Conservation (phyloP, 140 eudicot genomes). For the Erigeron philadelphicus region DNA sequence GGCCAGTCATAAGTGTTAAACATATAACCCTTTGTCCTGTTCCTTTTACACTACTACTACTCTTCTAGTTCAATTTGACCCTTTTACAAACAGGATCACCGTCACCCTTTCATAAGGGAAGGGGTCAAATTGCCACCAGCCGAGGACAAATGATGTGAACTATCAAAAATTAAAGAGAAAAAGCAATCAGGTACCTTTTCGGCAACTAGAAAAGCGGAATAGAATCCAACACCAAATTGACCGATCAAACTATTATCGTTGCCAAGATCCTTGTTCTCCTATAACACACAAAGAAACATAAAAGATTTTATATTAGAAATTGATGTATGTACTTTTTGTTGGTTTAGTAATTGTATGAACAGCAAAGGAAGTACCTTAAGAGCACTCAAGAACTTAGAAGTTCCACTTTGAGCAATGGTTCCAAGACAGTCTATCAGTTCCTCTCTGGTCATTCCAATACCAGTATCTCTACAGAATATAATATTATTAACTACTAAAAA, state of each 20-base stretch:
- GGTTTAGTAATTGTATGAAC: not conserved
- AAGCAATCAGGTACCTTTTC: constrained; percentile 49
- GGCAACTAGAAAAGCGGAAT: constrained; percentile 94
- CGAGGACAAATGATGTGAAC: not conserved
- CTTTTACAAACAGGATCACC: not conserved
- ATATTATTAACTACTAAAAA: not conserved
- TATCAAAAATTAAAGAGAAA: not conserved
- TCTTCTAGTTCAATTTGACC: not conserved
- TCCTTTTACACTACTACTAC: not conserved
- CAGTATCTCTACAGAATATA: constrained; percentile 61
- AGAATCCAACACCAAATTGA: constrained; percentile 98
- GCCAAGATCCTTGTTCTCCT: constrained; percentile 93
- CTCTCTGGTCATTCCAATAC: constrained; percentile 94
- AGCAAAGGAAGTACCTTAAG: constrained; percentile 49
- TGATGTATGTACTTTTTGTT: not conserved
- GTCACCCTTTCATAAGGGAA: not conserved
- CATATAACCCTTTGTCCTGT: not conserved
- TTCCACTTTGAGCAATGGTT: constrained; percentile 98
- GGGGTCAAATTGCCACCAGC: not conserved
- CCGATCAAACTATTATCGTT: constrained; percentile 85
- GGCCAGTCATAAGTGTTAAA: not conserved
- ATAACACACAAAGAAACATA: not conserved
- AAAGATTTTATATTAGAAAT: not conserved
- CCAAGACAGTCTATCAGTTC: constrained; percentile 94
- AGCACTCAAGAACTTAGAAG: constrained; percentile 81